These are phyloP conservation scores for Polyporus arcularius DNA, from an alignment of 768 basidiomycete species.

Conservation along the genomic window DNA sequence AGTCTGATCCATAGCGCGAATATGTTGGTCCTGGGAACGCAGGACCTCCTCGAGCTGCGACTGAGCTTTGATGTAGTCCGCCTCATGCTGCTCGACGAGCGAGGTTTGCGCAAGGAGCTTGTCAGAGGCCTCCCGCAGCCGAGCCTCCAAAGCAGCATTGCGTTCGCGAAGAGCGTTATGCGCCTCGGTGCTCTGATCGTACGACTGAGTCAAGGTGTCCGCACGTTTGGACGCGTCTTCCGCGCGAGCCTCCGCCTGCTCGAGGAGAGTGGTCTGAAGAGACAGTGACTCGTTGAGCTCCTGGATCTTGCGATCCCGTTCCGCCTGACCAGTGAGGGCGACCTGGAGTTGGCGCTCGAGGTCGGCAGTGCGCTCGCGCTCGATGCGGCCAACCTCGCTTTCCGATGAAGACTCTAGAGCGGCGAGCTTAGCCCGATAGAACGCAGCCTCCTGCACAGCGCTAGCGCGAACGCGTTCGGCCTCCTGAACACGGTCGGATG, in stretches of 20 bases:
- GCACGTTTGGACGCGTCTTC: conserved; percentile 75
- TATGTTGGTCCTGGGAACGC: conserved; percentile 76
- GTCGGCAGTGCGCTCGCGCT: conserved; percentile 74
- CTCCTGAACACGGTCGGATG: conserved; percentile 77
- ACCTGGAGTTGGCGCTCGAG: conserved; percentile 71
- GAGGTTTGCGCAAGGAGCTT: conserved; percentile 74
- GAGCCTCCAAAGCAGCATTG: conserved; percentile 57
- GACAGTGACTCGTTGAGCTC: conserved; percentile 76
- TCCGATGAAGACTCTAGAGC: conserved; percentile 76
- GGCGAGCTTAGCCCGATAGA: conserved; percentile 91
- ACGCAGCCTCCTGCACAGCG: conserved; percentile 92
- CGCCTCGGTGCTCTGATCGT: conserved; percentile 62
- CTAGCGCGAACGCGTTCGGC: conserved; percentile 75
- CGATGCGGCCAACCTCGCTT: conserved; percentile 64
- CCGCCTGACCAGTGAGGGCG: conserved; percentile 61
- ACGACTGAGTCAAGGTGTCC: conserved; percentile 68
- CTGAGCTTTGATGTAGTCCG: conserved; percentile 66
- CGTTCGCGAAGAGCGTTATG: conserved; percentile 72
- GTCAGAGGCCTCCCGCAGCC: conserved; percentile 76
- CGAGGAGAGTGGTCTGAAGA: conserved; percentile 72
- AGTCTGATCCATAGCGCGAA: conserved; percentile 86
- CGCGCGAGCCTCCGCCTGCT: conserved; percentile 79
- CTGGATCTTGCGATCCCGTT: conserved; percentile 67
- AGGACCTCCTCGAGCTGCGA: conserved; percentile 72
- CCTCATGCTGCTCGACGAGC: conserved; percentile 73